Evolutionary conservation across 345 rosid genomes (phyloP), one percentile per base, ranked within the genome.

Genomic region (Eutrema heterophyllum): DNA sequence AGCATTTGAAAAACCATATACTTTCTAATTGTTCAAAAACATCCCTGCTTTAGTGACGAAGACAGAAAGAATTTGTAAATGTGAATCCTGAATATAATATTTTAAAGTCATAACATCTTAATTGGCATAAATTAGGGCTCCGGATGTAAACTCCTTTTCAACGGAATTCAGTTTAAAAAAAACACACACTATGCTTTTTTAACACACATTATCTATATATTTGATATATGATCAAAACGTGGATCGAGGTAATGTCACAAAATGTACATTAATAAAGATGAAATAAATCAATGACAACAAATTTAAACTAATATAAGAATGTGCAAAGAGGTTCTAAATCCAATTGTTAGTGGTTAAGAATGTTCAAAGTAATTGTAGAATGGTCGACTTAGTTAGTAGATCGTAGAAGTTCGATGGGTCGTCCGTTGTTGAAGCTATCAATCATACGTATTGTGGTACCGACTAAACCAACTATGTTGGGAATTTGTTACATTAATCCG

Each of bases 221-320:
- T 1, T 71, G 43, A 61, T 71, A 61, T 71, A 61, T 61, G 67
- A 49, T 61, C 52, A 30, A 62, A 71, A 72, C 76, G 69, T 72
- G 76, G 69, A 53, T 61, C 52, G 69, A 30, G 35, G 69, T 72
- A 61, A 72, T 71, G 60, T 2, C 67, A 48, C 50, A 48, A 27
- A 16, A 55, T 55, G 61, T 59, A 46, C 33, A 45, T 38, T 49
- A 9, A 12, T 45, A 59, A 46, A 13, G 9, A 69, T 11, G 36
- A 26, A 16, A 61, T 50, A 26, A 49, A 60, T 59, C 41, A 59
- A 44, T 24, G 64, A 39, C 14, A 27, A 39, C 59, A 60, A 49
- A 26, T 26, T 14, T 38, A 29, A 41, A 6, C 16, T 8, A 68
- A 35, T 16, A 56, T 33, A 68, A 32, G 35, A 16, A 43, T 32